A percentile compares a stretch with the other conserved stretches of the same genome.
Evolutionary conservation across 139 green algal species (phyloP).

Genomic region (Picochlorum costavermella): DNA sequence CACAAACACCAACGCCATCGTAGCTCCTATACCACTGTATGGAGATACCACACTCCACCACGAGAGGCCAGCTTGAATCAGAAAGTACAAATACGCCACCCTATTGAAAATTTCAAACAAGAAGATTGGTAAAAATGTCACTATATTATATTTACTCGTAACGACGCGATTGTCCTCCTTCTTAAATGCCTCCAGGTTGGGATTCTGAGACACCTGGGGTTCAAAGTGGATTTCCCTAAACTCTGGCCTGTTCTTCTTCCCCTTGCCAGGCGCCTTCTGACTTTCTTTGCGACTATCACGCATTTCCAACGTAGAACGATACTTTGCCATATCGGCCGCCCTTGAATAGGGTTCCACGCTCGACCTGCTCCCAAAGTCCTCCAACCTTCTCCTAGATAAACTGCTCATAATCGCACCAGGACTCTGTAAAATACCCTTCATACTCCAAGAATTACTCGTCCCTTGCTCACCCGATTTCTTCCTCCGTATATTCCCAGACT

Average conservation of each 20-base stretch:
- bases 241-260: neutral
- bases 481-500: neutral
- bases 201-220: neutral
- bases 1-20: constrained; percentile 49
- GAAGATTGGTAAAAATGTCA: constrained; percentile 68
- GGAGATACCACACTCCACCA: constrained; percentile 47
- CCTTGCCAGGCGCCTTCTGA: neutral
- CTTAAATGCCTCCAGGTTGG: neutral
- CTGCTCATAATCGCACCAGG: constrained; percentile 1
- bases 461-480: neutral
- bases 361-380: constrained; percentile 1
- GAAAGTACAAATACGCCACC: constrained; percentile 79
- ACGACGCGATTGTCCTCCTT: constrained; percentile 45
- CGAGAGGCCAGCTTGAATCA: constrained; percentile 46
- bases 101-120: constrained; percentile 72
- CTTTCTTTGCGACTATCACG: neutral
- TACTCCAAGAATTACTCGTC: neutral
- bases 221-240: constrained; percentile 17
- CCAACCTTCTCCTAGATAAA: neutral
- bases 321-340: constrained; percentile 15
- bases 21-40: constrained; percentile 39
- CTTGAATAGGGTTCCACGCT: constrained; percentile 18
- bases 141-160: constrained; percentile 71
- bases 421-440: constrained; percentile 2
- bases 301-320: constrained; percentile 4